These are phyloP conservation scores for Triticum aestivum DNA, from an alignment of 176 grass and related monocot species.

Conservation along the genomic window IWGSC_CS_RefSeq_v2.1 NC_057799.1:534044900-534045399, in stretches of 20 bases:
- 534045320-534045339: too few species aligned
- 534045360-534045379: too few species aligned
- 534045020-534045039: neutral
- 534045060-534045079: neutral
- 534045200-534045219: neutral
- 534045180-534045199: neutral
- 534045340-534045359: too few species aligned
- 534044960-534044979: constrained; percentile 39
- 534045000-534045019: constrained; percentile 14
- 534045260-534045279: neutral
- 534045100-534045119: neutral
- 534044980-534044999: constrained; percentile 52
- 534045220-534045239: neutral
- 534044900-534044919: constrained; percentile 88
- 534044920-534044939: constrained; percentile 88
- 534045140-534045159: neutral
- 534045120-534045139: neutral
- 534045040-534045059: neutral
- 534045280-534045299: neutral
- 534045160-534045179: neutral
- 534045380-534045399: too few species aligned
- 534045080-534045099: neutral
- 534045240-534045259: neutral
- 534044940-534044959: constrained; percentile 97
- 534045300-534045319: neutral